These are phyloP conservation scores for Lumnitzera littorea DNA, from an alignment of 345 rosid species.

Conservation along the genomic window DNA sequence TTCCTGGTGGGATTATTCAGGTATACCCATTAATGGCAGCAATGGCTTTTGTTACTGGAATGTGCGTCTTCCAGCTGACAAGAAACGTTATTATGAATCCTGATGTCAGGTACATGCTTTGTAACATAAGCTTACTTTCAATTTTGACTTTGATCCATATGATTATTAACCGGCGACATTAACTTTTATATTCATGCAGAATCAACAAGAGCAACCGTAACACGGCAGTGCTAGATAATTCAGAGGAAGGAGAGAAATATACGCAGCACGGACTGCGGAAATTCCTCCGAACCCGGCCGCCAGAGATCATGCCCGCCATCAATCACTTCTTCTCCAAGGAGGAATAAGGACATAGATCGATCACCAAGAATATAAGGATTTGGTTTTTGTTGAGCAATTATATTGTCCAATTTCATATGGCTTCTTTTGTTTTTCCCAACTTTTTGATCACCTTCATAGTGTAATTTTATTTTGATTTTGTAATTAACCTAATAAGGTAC, in stretches of 20 bases:
- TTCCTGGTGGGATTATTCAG: constrained; percentile 16
- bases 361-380: too few relatives aligned
- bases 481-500: too few relatives aligned
- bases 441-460: neutral
- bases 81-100: constrained; percentile 83
- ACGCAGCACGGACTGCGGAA: constrained; percentile 58
- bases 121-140: neutral
- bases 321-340: constrained; percentile 52
- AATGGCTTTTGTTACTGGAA: constrained; percentile 66
- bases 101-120: constrained; percentile 75
- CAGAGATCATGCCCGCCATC: constrained; percentile 79
- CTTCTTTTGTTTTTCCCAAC: neutral
- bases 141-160: neutral
- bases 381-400: too few relatives aligned
- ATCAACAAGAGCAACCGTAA: constrained; percentile 61
- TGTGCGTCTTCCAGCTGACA: constrained; percentile 64
- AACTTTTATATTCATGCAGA: constrained; percentile 21
- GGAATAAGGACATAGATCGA: neutral
- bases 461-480: neutral
- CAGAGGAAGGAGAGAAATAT: constrained; percentile 73
- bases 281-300: constrained; percentile 56
- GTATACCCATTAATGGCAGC: constrained; percentile 90
- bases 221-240: constrained; percentile 74
- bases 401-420: neutral
- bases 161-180: neutral